These are phyloP conservation scores for Neonectria faginata DNA, from an alignment of 2,329 filamentous ascomycete genomes.

Conservation along the genomic window DNA sequence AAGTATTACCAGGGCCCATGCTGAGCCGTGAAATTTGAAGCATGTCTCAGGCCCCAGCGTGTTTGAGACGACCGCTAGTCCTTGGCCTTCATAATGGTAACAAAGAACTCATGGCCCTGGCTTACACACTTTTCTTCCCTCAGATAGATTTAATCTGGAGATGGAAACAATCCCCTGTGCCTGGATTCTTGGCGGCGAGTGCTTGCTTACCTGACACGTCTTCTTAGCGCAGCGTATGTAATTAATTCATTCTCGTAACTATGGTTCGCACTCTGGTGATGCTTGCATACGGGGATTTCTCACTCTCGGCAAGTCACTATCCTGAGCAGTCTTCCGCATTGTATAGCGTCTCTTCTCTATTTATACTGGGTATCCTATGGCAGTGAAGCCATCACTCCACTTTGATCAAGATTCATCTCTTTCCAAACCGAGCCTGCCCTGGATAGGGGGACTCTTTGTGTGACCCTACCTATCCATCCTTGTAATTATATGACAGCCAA, in stretches of 20 bases:
- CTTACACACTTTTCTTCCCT: not conserved
- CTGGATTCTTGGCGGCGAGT: not conserved
- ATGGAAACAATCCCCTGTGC: not conserved
- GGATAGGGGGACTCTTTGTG: not conserved
- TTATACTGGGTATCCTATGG: slow-evolving; percentile 26
- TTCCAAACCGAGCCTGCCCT: not conserved
- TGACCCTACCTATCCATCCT: not conserved
- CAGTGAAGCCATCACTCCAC: not conserved
- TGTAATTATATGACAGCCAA: slow-evolving; percentile 9
- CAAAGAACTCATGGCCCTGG: slow-evolving; percentile 1
- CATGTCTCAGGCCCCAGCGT: slow-evolving; percentile 13
- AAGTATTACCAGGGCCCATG: not conserved
- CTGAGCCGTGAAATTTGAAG: not conserved
- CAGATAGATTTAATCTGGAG: not conserved
- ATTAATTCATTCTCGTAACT: not conserved
- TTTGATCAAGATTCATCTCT: not conserved
- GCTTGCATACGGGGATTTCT: not conserved
- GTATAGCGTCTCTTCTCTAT: slow-evolving; percentile 12
- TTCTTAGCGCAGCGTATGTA: too few species aligned
- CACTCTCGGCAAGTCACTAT: not conserved
- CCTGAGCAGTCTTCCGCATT: not conserved
- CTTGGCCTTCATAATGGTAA: not conserved
- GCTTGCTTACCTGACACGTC: not conserved
- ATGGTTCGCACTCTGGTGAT: not conserved
- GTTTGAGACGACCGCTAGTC: slow-evolving; percentile 6